Evolutionary conservation across 2,329 filamentous ascomycete genomes (phyloP), one percentile per base, ranked within the genome.

Genomic region (Dothideomycetidae sp.): DNA sequence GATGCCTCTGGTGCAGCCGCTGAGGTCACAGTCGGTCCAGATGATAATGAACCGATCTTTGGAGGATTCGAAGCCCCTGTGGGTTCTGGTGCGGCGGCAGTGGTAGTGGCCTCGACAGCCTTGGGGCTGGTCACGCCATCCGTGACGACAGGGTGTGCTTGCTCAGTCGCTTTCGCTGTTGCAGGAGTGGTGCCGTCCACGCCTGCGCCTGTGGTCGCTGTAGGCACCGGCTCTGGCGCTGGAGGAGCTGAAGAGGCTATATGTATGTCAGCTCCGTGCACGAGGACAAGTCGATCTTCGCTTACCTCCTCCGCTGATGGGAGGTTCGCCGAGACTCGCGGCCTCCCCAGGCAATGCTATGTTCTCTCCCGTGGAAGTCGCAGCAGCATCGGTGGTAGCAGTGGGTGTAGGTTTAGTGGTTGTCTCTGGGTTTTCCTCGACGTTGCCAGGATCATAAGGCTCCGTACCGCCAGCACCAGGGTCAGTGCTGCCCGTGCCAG

Each of bases 401-500:
- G 29, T 32, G 9, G 31, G 9, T 5, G 15, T 12, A 10, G 36
- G n/a, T 18, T 32, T 19, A 15, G 17, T 18, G 12, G 29, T 15
- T 5, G 23, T 11, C 10, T 37, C 28, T 19, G 30, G 13, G 29
- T 38, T 38, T 19, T 38, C 36, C 16, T 38, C 36, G 18, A 32
- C 33, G 36, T 38, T 38, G 11, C 36, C 36, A 32, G 36, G 36
- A 26, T 38, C 36, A 28, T 31, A 38, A 9, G 36, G 36, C 19
- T 38, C 36, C 12, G 29, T 19, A 15, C 36, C 36, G 17, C 36
- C 36, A 4, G 36, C 18, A 12, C 36, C 36, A 26, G 21, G 21
- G 9, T 12, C 29, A 28, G 29, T 29, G 13, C 29, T 30, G 17
- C 28, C 31, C 5, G 36, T 38, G 16, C 31, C 36, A 11, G 36